phyloP scores from a whole-genome alignment of 495 filamentous ascomycete species.

The Daldinia decipiens region DNA sequence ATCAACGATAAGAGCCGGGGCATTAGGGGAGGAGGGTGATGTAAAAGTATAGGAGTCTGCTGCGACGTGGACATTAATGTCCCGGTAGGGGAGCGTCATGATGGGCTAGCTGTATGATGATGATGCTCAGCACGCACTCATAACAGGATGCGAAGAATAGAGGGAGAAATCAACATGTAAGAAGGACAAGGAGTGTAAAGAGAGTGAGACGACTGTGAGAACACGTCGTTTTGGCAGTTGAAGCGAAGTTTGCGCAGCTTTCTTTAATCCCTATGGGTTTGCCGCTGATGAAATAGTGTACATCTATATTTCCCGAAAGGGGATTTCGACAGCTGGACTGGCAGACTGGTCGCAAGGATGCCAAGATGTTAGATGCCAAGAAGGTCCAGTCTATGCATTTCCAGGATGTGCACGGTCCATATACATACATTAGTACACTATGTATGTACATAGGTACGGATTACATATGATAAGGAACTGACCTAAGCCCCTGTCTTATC shows the following conservation, averaged over 20 bases:
- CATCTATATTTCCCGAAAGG: constrained; percentile 27
- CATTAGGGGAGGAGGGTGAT: constrained; percentile 90
- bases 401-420: constrained; percentile 1
- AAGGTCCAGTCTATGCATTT: neutral
- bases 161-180: constrained; percentile 2
- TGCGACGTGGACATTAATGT: constrained; percentile 95
- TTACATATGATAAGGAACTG: too few relatives aligned
- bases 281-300: constrained; percentile 24
- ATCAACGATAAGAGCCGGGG: constrained; percentile 86
- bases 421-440: neutral
- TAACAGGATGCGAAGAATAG: constrained; percentile 18
- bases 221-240: constrained; percentile 31
- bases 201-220: constrained; percentile 33
- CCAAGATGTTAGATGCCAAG: neutral
- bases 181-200: constrained; percentile 17
- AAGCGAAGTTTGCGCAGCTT: constrained; percentile 30
- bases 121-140: constrained; percentile 40
- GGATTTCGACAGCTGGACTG: constrained; percentile 26
- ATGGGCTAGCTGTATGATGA: constrained; percentile 32
- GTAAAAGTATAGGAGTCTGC: constrained; percentile 94
- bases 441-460: too few relatives aligned
- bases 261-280: constrained; percentile 12
- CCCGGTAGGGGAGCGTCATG: constrained; percentile 83
- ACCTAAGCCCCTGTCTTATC: too few relatives aligned
- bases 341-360: constrained; percentile 17